Conservation (phyloP, 2,329 filamentous ascomycete genomes). For the Hypomyces rosellus region DNA sequence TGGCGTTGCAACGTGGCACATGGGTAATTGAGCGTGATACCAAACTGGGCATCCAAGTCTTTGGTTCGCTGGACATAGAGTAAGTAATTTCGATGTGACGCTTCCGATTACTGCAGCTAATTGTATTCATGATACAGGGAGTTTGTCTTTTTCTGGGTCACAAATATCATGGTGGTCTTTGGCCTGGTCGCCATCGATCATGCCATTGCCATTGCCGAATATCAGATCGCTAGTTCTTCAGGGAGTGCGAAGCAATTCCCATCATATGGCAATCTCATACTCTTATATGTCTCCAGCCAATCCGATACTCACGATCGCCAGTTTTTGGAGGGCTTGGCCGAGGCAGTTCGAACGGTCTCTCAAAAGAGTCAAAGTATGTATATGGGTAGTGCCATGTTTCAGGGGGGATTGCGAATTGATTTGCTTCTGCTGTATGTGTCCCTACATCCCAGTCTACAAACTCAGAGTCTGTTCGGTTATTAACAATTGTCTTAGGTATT, state of each 20-base stretch:
- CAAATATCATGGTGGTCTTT: constrained; percentile 63
- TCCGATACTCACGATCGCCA: background rate
- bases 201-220: constrained; percentile 55
- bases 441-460: background rate
- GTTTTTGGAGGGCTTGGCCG: constrained; percentile 17
- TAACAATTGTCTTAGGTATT: constrained; percentile 44
- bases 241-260: background rate
- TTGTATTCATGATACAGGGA: constrained; percentile 33
- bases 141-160: constrained; percentile 65
- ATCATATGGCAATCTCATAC: background rate
- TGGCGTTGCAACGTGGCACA: constrained; percentile 60
- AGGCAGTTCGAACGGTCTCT: constrained; percentile 52
- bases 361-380: constrained; percentile 69
- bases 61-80: constrained; percentile 63
- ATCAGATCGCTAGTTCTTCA: background rate
- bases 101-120: no score
- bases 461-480: background rate
- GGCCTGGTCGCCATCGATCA: constrained; percentile 65
- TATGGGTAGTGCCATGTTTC: constrained; percentile 63
- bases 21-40: constrained; percentile 65
- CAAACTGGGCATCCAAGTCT: constrained; percentile 58
- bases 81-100: background rate
- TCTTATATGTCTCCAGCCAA: background rate
- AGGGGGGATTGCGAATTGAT: constrained; percentile 61
- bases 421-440: constrained; percentile 53